A percentile compares a stretch with the other conserved stretches of the same genome.
phyloP scores from a whole-genome alignment of 2,329 filamentous ascomycete species.

The Sordariomycetes sp. region DNA sequence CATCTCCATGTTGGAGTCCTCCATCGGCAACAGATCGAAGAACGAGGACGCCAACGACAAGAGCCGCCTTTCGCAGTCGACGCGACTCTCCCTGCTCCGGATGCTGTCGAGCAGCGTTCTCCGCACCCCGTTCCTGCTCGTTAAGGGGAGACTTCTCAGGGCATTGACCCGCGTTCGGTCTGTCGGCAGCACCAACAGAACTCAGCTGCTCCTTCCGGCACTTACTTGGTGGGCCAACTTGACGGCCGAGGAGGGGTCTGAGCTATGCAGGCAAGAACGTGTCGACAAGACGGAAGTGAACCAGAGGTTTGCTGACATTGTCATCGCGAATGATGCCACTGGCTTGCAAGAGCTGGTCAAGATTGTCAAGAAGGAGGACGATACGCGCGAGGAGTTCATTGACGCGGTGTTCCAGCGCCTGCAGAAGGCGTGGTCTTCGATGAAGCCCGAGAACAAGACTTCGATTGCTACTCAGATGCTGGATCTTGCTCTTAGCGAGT shows the following conservation, averaged over 20 bases:
- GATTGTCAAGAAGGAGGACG: slow-evolving; percentile 20
- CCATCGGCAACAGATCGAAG: slow-evolving; percentile 25
- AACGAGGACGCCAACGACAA: slow-evolving; percentile 41
- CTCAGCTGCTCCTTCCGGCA: slow-evolving; percentile 62
- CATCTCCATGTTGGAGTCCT: slow-evolving; percentile 38
- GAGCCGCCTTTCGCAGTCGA: slow-evolving; percentile 41
- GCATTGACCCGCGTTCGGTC: slow-evolving; percentile 61
- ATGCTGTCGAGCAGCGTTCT: slow-evolving; percentile 65
- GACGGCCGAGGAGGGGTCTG: slow-evolving; percentile 31
- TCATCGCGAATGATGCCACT: slow-evolving; percentile 36
- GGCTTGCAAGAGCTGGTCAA: slow-evolving; percentile 39
- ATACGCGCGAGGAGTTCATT: slow-evolving; percentile 38
- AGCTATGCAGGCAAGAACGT: slow-evolving; percentile 24
- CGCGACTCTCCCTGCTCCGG: slow-evolving; percentile 50
- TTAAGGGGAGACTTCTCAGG: slow-evolving; percentile 61
- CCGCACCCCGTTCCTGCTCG: slow-evolving; percentile 50
- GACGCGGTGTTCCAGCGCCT: slow-evolving; percentile 56
- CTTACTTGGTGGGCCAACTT: slow-evolving; percentile 56
- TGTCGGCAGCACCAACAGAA: slow-evolving; percentile 55
- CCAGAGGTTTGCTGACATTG: slow-evolving; percentile 32
- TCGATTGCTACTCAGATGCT: slow-evolving; percentile 50
- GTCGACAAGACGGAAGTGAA: slow-evolving; percentile 28
- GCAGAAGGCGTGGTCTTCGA: slow-evolving; percentile 55
- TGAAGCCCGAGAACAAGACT: slow-evolving; percentile 51
- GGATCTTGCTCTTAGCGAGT: slow-evolving; percentile 36